Evolutionary conservation across 179 eudicot species (phyloP), one percentile per base, ranked within the genome.

Genomic region (Beta corolliflora): DNA sequence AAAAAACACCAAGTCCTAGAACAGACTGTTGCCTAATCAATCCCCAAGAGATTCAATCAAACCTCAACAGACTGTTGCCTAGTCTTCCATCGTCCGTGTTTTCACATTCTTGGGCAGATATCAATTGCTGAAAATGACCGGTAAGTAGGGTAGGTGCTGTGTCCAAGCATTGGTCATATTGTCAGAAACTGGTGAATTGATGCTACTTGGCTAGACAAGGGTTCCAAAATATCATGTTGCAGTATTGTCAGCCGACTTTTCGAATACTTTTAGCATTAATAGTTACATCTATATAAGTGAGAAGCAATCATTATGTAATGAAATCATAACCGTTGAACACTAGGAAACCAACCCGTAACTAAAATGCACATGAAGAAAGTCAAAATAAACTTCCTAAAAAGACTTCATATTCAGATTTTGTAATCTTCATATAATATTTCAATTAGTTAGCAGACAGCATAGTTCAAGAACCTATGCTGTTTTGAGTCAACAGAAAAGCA

Each of bases 401-500:
- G 0, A 68, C 12, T 19, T 8, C 59, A 13, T 5, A 61, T 61
- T 21, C 1, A 2, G 74, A 14, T 15, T 5, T 16, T 68, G 72
- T 13, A 66, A 36, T 31, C 12, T 11, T 15, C 7, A 71, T 44
- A 21, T 68, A 46, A 44, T 46, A 54, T 21, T 0, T 55, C 6
- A 2, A 3, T 75, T 4, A 46, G 21, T 19, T 18, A 73, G 46
- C 46, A 46, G 72, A 68, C 59, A 67, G n/a, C 41, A 52, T n/a
- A 9, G 14, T 71, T 52, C 15, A 53, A 59, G 54, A 63, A 29
- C 23, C 61, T 60, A 54, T 61, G 78, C 58, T 36, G 74, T 53
- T 71, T 21, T 36, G 36, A 14, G 45, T 66, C 46, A 29, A 79
- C 46, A 77, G 60, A 83, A 79, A 75, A 63, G 59, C 46, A 61